phyloP scores from a whole-genome alignment of 1,284 basidiomycete species.

The Ceratobasidium sp. region DNA sequence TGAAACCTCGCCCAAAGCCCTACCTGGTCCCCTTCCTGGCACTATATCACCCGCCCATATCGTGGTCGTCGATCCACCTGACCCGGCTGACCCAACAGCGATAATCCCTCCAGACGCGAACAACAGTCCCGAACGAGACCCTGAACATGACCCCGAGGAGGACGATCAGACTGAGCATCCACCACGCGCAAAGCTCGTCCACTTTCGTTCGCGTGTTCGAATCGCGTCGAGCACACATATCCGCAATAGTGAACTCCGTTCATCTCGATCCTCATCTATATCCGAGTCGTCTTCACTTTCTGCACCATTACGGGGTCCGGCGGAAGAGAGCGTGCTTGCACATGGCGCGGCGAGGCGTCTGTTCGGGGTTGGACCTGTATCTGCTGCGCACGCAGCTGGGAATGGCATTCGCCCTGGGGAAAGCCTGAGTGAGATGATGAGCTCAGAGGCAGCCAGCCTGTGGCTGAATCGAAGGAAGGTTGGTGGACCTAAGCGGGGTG shows the following conservation, averaged over 20 bases:
- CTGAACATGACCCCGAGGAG: background rate
- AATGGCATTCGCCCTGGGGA: conserved; percentile 23
- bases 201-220: conserved; percentile 48
- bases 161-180: conserved; percentile 6
- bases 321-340: conserved; percentile 37
- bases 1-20: conserved; percentile 6
- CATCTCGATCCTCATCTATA: conserved; percentile 44
- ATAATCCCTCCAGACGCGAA: conserved; percentile 28
- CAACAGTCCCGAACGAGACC: background rate
- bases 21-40: background rate
- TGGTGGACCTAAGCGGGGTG: background rate
- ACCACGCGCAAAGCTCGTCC: conserved; percentile 41
- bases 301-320: conserved; percentile 46
- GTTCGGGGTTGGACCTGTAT: conserved; percentile 36
- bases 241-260: conserved; percentile 5
- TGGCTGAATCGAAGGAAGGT: conserved; percentile 38
- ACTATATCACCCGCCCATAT: background rate
- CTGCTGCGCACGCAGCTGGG: conserved; percentile 35
- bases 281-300: conserved; percentile 48
- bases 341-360: conserved; percentile 28
- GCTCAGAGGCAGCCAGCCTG: conserved; percentile 40
- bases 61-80: conserved; percentile 24
- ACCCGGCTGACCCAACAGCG: conserved; percentile 40
- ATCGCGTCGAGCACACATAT: conserved; percentile 46
- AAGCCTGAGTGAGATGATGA: conserved; percentile 42